Base-by-base conservation (phyloP, 768 basidiomycete species). In the Aureoboletus auriporus region DNA sequence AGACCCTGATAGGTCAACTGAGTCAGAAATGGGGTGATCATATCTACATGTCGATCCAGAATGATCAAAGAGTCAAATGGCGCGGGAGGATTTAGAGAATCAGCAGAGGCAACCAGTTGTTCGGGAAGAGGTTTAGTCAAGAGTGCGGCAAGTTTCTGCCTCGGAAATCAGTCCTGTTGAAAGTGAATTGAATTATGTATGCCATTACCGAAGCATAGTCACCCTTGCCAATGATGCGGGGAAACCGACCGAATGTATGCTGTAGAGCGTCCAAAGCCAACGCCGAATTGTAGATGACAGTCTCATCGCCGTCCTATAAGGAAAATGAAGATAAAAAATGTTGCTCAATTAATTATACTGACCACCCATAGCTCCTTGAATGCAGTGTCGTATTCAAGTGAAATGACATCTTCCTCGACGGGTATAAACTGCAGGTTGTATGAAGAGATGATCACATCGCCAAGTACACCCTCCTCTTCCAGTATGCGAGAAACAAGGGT, bases 1-100 rank as follows among this genome's bases (percentile, higher is more conserved):
- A 99, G 83, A 16, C 96, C 96, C 64, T 98, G 88, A 57, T 98
- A 98, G 0, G 96, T 99, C 48, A 98, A 73, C 60, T 98, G 94
- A 3, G 96, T 98, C 39, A 95, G 79, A 43, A 98, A 73, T 1
- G 96, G 93, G 0, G 96, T 96, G 50, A 98, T 83, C 88, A 97
- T 89, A 61, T 99, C 96, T 9, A 89, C 83, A 30, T 84, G 82
- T 41, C 96, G 83, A 65, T 99, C 96, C 49, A 99, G 58, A 33
- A 98, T 75, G 55, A 99, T 85, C 50, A 98, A 70, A 12, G 83
- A 85, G 63, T 99, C 96, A 46, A 98, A 77, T 43, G 75, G 79
- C 13, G 80, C 79, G 3, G 80, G 78, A 9, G 74, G 63, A 8
- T 76, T 67, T 6, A 75, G 61, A 3, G 76, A 65, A 9, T 69